Evolutionary conservation across 2,329 filamentous ascomycete species (phyloP), one percentile per base, ranked within the genome.

Genomic region (Lasiodiplodia hormozganensis): DNA sequence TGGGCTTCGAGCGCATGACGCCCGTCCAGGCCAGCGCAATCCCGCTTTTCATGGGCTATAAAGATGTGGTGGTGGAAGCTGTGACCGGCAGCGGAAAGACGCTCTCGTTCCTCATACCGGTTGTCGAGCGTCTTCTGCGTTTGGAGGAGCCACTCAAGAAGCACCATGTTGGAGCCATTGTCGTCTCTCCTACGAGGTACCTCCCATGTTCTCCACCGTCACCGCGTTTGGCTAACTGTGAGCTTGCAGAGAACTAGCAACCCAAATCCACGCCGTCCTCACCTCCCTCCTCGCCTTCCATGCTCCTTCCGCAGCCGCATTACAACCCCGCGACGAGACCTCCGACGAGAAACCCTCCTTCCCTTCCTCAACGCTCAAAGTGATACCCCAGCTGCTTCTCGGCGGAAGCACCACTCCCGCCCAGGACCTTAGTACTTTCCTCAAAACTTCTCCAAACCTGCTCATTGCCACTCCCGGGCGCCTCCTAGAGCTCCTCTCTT

Each of bases 11-110:
- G 71, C 90, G 91, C 78, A 94, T 96, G 86, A 97, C 94, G 3
- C 95, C 95, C 0, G 94, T 97, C n/a, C 95, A 98, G 82, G 93
- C 94, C 54, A 95, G 93, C 69, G 91, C 93, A 4, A 91, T 97
- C 72, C 93, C 94, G 14, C 87, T 97, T 64, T 96, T 97, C 77
- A 90, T 94, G 81, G 90, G 89, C 64, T 92, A 97, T 78, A 97
- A 96, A 76, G 94, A 97, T 79, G 92, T 97, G 4, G 94, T 97
- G 0, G 94, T 97, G 6, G 93, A 97, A 85, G 93, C 93, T 38
- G 94, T 97, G 4, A 97, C 94, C 2, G 94, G 94, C 14, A 96
- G 92, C 78, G 94, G 94, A 70, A 97, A 97, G 82, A 97, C 94
- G 0, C 84, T 97, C 36, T 88, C 93, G 1, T 99, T 95, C 75